Conservation (phyloP, 2,329 filamentous ascomycete species). For the Stagonosporopsis tanaceti region DNA sequence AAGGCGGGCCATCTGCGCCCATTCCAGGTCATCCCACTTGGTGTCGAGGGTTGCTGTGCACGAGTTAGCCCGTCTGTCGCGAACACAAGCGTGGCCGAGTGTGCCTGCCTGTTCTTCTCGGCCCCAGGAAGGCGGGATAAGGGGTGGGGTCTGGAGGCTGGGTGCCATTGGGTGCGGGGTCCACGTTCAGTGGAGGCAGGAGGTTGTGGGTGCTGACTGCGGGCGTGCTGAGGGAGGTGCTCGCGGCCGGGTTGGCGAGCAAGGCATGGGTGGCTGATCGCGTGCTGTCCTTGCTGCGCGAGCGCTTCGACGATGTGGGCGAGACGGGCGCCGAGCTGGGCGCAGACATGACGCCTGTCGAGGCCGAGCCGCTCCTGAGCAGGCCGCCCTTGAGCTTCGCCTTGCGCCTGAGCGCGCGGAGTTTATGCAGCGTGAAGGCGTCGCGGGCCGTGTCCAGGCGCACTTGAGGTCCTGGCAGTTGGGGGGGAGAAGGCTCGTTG, state of each 20-base stretch:
- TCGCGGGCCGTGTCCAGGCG: constrained; percentile 15
- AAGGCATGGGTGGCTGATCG: constrained; percentile 40
- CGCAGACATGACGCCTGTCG: constrained; percentile 33
- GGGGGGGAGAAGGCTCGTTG: constrained; percentile 25
- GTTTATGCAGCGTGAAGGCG: constrained; percentile 50
- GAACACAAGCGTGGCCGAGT: constrained; percentile 38
- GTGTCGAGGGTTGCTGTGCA: constrained; percentile 55
- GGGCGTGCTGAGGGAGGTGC: constrained; percentile 39
- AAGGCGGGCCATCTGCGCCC: constrained; percentile 65
- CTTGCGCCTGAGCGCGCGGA: constrained; percentile 51
- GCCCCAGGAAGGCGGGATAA: constrained; percentile 60
- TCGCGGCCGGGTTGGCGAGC: constrained; percentile 34
- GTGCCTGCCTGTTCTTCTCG: constrained; percentile 58
- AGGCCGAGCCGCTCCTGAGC: constrained; percentile 28
- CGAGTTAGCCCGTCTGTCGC: constrained; percentile 21
- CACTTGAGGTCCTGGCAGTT: constrained; percentile 19
- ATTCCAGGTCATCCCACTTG: constrained; percentile 69
- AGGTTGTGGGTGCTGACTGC: constrained; percentile 46
- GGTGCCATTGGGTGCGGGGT: constrained; percentile 19
- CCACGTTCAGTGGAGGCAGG: constrained; percentile 32
- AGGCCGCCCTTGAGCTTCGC: constrained; percentile 45
- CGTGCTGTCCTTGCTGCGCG: constrained; percentile 50
- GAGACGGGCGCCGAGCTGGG: constrained; percentile 43
- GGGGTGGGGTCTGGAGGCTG: constrained; percentile 17
- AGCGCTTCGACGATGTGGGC: constrained; percentile 51